A percentile compares a stretch with the other conserved stretches of the same genome.
These are phyloP conservation scores for Lactarius tabidus DNA, from an alignment of 768 basidiomycete genomes.

Conservation along the genomic window DNA sequence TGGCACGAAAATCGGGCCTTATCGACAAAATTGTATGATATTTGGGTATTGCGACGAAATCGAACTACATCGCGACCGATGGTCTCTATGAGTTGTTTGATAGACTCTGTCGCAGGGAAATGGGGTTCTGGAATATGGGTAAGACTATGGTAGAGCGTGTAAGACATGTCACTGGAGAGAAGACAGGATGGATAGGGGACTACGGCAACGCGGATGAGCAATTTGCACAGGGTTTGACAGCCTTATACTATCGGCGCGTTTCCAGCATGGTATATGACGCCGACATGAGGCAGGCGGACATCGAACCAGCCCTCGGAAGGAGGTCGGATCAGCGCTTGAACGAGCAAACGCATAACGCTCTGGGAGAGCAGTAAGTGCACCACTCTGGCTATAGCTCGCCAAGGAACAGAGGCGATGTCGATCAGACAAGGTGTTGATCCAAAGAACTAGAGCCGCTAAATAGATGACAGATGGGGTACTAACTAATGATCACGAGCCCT, in stretches of 20 bases:
- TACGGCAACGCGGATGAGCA: conserved; percentile 4
- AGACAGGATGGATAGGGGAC: conserved; percentile 1
- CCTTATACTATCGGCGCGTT: conserved; percentile 15
- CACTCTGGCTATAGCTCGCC: not conserved
- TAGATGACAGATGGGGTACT: too few relatives aligned
- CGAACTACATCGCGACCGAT: conserved; percentile 21
- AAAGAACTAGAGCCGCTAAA: too few relatives aligned
- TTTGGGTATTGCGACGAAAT: conserved; percentile 24
- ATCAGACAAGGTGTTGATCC: not conserved
- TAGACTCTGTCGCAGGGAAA: conserved; percentile 23
- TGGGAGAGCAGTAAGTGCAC: not conserved
- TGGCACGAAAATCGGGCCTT: conserved; percentile 17
- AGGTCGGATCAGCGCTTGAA: not conserved
- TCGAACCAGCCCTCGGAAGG: conserved; percentile 10
- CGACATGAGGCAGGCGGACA: conserved; percentile 18
- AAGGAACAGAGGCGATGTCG: not conserved
- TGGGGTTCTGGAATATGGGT: conserved; percentile 13
- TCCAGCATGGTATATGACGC: conserved; percentile 11
- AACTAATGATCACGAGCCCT: not conserved
- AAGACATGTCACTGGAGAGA: conserved; percentile 16
- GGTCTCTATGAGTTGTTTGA: conserved; percentile 19
- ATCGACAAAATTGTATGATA: conserved; percentile 21
- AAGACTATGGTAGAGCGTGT: conserved; percentile 20
- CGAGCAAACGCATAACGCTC: not conserved
- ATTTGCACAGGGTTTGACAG: conserved; percentile 1